These are phyloP conservation scores for Paramyrothecium roridum DNA, from an alignment of 2,329 filamentous ascomycete species.

Conservation along the genomic window DNA sequence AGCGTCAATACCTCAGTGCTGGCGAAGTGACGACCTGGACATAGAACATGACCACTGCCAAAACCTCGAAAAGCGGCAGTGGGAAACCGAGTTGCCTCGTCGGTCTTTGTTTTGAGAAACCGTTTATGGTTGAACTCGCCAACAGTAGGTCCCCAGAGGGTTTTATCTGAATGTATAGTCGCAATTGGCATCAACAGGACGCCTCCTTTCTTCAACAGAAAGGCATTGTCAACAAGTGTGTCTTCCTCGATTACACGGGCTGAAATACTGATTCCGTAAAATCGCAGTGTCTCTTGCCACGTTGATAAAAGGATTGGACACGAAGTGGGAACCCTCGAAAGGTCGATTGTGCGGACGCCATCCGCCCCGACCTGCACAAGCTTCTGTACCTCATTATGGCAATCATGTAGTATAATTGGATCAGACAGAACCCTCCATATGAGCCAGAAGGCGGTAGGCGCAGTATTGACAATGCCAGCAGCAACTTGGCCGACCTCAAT, in stretches of 20 bases:
- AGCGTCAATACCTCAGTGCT: constrained; percentile 3
- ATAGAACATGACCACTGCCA: constrained; percentile 2
- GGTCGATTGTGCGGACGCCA: constrained; percentile 1
- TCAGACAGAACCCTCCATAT: background rate
- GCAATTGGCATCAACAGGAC: background rate
- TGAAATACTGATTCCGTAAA: background rate
- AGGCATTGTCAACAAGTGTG: constrained; percentile 1
- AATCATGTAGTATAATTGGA: background rate
- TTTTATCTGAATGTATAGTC: background rate
- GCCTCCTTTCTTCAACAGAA: constrained; percentile 3
- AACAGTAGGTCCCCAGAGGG: constrained; percentile 1
- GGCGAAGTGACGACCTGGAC: constrained; percentile 5
- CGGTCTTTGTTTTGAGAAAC: constrained; percentile 1
- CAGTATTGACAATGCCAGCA: background rate
- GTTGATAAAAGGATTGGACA: constrained; percentile 4
- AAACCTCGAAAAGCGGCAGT: constrained; percentile 4
- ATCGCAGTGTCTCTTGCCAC: constrained; percentile 4
- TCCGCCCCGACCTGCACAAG: background rate
- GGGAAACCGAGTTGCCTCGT: background rate
- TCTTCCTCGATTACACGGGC: constrained; percentile 2
- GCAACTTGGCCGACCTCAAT: background rate
- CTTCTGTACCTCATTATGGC: background rate
- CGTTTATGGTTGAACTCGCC: constrained; percentile 3
- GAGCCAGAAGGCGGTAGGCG: constrained; percentile 1
- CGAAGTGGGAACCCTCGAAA: constrained; percentile 1